phyloP scores from a whole-genome alignment of 352 stramenopile genomes.

The Thraustochytrium sp. region DNA sequence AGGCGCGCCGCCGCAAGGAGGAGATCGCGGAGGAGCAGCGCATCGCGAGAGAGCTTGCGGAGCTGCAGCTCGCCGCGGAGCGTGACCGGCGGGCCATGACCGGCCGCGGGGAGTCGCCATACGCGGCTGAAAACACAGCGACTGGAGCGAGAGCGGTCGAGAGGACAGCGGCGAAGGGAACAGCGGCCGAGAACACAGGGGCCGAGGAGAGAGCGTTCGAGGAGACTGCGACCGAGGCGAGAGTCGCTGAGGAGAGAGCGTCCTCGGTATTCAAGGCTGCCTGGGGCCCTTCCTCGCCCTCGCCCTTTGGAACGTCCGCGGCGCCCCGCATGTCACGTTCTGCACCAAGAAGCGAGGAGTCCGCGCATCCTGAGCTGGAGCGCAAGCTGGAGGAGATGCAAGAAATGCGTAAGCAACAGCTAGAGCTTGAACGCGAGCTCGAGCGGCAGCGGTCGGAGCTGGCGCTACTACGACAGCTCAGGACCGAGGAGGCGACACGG shows the following conservation, averaged over 20 bases:
- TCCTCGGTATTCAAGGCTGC: too few species aligned
- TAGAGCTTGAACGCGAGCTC: slow-evolving; percentile 22
- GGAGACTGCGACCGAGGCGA: too few species aligned
- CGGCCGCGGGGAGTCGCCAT: neutral
- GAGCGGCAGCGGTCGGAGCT: neutral
- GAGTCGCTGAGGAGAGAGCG: too few species aligned
- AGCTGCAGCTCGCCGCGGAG: neutral
- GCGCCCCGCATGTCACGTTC: too few species aligned
- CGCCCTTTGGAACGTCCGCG: too few species aligned
- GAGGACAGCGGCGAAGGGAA: too few species aligned
- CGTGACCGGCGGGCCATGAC: neutral
- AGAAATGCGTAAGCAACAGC: neutral
- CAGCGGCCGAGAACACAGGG: too few species aligned
- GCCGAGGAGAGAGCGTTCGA: too few species aligned
- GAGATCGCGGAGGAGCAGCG: neutral
- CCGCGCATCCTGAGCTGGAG: neutral
- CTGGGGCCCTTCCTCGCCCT: too few species aligned
- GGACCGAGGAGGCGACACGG: neutral
- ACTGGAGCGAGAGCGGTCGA: too few species aligned
- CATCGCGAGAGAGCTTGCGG: neutral
- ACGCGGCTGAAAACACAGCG: too few species aligned
- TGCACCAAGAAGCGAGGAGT: neutral
- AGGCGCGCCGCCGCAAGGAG: neutral
- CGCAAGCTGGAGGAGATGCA: neutral
- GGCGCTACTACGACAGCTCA: neutral